Base-by-base conservation (phyloP, 1,139 yeast species). In the Pneumocystis murina region DNA sequence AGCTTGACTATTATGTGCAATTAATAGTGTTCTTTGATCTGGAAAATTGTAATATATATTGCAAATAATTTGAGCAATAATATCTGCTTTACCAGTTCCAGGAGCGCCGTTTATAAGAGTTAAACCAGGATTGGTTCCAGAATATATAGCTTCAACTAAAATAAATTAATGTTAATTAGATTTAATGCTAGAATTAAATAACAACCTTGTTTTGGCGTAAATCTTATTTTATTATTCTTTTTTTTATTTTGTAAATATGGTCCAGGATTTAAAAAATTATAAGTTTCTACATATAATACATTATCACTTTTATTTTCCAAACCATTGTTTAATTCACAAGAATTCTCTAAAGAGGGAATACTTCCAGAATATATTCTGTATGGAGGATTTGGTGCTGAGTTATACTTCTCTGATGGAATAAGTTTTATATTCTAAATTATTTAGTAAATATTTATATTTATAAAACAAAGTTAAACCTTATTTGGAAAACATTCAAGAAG, bases 11-110 rank as follows among this genome's bases (percentile, higher is more conserved):
- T 67, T 70, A 39, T 72, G 74, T 0, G 76, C 68, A 1, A 82
- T 68, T 0, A 82, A 69, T 43, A 81, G 65, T 0, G 74, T 73
- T 38, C 77, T 71, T 60, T 77, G 77, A 1, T 66, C 61, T 1
- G 76, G 72, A 61, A 68, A 71, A 63, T 74, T 75, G 24, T 68
- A 66, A 36, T 67, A 62, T 5, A 78, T 59, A 17, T 70, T 67
- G 17, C 67, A 66, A 7, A 74, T 55, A 5, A 73, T 67, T 36
- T 72, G 71, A 0, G 72, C 67, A 1, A 73, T 70, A 1, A 75
- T 68, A 14, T 68, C 68, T 1, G 73, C 69, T 68, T 80, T 80
- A 1, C 83, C 84, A 0, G 82, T 76, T 0, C 82, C 82, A 0
- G 81, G 78, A 0, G 80, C 76, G 0, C 82, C 82, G 59, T 73